phyloP scores from a whole-genome alignment of 495 filamentous ascomycete species.

The Aspergillus olivimuriae region DNA sequence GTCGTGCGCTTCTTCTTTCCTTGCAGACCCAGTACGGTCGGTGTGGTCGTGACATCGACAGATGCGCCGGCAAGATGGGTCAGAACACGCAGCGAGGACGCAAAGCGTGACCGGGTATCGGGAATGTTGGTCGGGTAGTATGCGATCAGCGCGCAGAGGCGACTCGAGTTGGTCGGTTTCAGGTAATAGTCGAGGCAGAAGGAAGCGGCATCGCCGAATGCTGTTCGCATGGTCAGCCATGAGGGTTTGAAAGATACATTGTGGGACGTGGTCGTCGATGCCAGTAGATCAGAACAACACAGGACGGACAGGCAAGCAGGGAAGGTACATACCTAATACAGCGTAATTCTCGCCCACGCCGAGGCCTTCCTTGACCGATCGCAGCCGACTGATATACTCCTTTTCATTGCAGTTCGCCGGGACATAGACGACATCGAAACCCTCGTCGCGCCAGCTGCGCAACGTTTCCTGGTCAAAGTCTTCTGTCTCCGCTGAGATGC shows the following conservation, averaged over 20 bases:
- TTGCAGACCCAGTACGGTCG: slow-evolving; percentile 57
- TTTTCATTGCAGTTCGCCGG: slow-evolving; percentile 48
- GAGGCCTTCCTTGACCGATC: slow-evolving; percentile 36
- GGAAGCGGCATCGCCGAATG: slow-evolving; percentile 53
- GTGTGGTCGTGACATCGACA: slow-evolving; percentile 37
- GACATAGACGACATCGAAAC: slow-evolving; percentile 58
- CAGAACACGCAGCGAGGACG: slow-evolving; percentile 40
- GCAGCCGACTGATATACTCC: slow-evolving; percentile 44
- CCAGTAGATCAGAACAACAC: not conserved
- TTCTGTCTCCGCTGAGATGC: slow-evolving; percentile 54
- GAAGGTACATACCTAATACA: slow-evolving; percentile 34
- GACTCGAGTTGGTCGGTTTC: slow-evolving; percentile 38
- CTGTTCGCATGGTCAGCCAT: slow-evolving; percentile 17
- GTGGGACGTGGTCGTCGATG: not conserved
- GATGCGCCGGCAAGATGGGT: slow-evolving; percentile 49
- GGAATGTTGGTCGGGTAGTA: slow-evolving; percentile 57
- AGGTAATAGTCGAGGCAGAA: slow-evolving; percentile 49
- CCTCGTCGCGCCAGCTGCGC: slow-evolving; percentile 57
- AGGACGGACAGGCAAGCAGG: not conserved
- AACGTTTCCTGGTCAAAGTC: slow-evolving; percentile 56
- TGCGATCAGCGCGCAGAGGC: slow-evolving; percentile 47
- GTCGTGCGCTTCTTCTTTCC: slow-evolving; percentile 47
- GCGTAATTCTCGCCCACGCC: slow-evolving; percentile 45
- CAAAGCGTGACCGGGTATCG: slow-evolving; percentile 40
- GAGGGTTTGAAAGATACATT: not conserved